Evolutionary conservation across 2,329 filamentous ascomycete species (phyloP).

Genomic region (Fragosphaeria purpurea): DNA sequence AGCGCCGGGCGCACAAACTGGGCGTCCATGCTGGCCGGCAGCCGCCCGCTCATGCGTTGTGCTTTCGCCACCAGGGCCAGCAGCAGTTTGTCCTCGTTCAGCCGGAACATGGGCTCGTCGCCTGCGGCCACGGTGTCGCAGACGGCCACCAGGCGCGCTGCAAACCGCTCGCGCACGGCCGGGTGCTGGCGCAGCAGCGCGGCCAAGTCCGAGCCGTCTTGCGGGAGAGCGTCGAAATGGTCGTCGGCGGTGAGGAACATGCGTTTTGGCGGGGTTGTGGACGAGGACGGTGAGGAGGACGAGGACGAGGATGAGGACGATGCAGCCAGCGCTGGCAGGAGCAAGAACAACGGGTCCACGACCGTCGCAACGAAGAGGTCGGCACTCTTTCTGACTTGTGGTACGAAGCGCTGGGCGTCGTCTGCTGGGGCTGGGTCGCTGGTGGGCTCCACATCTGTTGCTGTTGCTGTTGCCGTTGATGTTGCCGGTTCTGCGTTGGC

Average conservation of each 20-base stretch:
- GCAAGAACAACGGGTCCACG: constrained; percentile 74
- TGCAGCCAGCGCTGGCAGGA: constrained; percentile 60
- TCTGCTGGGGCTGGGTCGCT: too few relatives aligned
- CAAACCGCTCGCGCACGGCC: constrained; percentile 41
- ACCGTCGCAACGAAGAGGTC: constrained; percentile 77
- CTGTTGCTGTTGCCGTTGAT: too few relatives aligned
- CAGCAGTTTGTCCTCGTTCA: constrained; percentile 63
- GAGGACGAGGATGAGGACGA: constrained; percentile 23
- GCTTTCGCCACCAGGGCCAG: constrained; percentile 61
- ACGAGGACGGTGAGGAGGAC: constrained; percentile 20
- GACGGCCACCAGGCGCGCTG: constrained; percentile 55
- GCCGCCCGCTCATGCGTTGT: constrained; percentile 46
- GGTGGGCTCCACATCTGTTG: too few relatives aligned
- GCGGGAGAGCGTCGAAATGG: constrained; percentile 54
- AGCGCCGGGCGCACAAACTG: constrained; percentile 68
- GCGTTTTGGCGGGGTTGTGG: constrained; percentile 40
- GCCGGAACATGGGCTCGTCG: constrained; percentile 74
- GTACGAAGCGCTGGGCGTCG: constrained; percentile 12
- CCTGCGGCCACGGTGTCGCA: constrained; percentile 79
- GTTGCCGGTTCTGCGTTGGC: too few relatives aligned
- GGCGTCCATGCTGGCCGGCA: constrained; percentile 77
- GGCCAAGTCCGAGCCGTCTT: constrained; percentile 46
- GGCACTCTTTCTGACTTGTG: constrained; percentile 50
- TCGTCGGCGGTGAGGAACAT: constrained; percentile 63
- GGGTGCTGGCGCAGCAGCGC: constrained; percentile 40